These are phyloP conservation scores for Phalaenopsis aphrodite DNA, from an alignment of 106 monocot genomes.

Conservation along the genomic window DNA sequence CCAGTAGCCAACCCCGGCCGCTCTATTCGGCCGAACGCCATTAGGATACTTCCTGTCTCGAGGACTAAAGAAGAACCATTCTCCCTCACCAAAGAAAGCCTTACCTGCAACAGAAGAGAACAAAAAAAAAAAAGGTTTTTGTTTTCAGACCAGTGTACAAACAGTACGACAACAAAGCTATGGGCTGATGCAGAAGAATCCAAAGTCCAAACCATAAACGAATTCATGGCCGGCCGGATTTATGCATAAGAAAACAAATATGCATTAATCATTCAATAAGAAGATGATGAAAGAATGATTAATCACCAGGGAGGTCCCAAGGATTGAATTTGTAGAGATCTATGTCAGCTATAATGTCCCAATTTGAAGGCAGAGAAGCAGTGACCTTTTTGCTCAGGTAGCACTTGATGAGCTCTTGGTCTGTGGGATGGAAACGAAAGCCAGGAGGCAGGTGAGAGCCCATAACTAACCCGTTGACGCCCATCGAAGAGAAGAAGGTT, in stretches of 20 bases:
- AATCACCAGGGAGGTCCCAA: conserved; percentile 20
- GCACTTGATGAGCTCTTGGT: conserved; percentile 16
- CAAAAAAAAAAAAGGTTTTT: neutral
- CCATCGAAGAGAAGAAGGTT: neutral
- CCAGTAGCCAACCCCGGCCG: neutral
- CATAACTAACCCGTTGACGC: neutral
- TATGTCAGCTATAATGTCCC: conserved; percentile 12
- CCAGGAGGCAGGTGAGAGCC: conserved; percentile 13
- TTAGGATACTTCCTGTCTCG: conserved; percentile 1
- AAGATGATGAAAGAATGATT: neutral
- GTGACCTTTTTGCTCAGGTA: conserved; percentile 14
- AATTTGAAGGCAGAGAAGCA: neutral
- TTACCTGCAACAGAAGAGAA: neutral
- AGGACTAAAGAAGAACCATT: conserved; percentile 9
- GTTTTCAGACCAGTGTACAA: too few species aligned
- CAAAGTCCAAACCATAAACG: too few species aligned
- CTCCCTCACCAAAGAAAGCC: neutral
- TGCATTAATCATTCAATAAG: neutral
- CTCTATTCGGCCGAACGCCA: neutral
- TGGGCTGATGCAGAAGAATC: too few species aligned
- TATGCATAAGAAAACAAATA: neutral
- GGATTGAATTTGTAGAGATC: conserved; percentile 22
- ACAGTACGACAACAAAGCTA: too few species aligned
- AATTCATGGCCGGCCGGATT: neutral
- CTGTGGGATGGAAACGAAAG: conserved; percentile 18